These are phyloP conservation scores for Aurantiochytrium sp. DNA, from an alignment of 108 stramenopile genomes.

Conservation along the genomic window DNA sequence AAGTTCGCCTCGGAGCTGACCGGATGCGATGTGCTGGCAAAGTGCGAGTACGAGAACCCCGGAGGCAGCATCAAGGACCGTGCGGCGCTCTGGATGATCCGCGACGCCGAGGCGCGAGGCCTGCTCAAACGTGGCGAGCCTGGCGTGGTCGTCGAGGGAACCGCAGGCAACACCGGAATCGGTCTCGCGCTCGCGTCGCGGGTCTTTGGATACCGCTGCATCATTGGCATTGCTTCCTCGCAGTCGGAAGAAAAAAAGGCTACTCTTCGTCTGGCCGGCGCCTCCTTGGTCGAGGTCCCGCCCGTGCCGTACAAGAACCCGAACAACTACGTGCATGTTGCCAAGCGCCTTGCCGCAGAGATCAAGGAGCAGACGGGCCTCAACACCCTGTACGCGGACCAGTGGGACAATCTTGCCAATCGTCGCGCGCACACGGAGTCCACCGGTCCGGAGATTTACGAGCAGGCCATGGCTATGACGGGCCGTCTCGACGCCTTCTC, in stretches of 20 bases:
- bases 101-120: conserved; percentile 70
- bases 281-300: conserved; percentile 58
- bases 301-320: not conserved
- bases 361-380: conserved; percentile 39
- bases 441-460: conserved; percentile 48
- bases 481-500: conserved; percentile 71
- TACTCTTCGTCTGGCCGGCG: conserved; percentile 68
- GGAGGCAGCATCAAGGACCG: conserved; percentile 82
- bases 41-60: conserved; percentile 75
- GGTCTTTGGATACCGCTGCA: conserved; percentile 69
- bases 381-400: conserved; percentile 64
- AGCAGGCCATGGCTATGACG: conserved; percentile 38
- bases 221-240: conserved; percentile 77
- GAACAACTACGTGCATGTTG: conserved; percentile 8
- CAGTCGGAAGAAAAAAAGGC: conserved; percentile 81
- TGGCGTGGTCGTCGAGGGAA: conserved; percentile 69
- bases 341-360: conserved; percentile 73
- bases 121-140: conserved; percentile 61
- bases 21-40: conserved; percentile 47
- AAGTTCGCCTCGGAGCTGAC: conserved; percentile 37
- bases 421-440: conserved; percentile 59
- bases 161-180: conserved; percentile 79
- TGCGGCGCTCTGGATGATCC: conserved; percentile 69
- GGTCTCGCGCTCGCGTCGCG: conserved; percentile 81
- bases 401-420: conserved; percentile 88